Evolutionary conservation across 495 filamentous ascomycete species (phyloP), one percentile per base, ranked within the genome.

Genomic region (Aspergillus ellipticus): DNA sequence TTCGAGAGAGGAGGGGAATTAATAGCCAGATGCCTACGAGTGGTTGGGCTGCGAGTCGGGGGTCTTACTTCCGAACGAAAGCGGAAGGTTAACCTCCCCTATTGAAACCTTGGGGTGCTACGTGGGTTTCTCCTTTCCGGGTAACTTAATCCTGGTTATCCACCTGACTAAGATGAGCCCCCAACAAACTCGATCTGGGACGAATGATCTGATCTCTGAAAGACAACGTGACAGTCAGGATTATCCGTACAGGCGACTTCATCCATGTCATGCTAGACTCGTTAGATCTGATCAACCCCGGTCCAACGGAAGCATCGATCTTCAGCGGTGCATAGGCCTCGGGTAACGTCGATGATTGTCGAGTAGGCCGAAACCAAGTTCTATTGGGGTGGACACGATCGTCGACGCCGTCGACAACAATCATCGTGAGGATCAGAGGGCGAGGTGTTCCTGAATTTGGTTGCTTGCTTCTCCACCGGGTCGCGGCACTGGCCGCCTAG

Each of bases 401-500:
- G 35, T 13, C 35, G 11, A 39, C 4, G 35, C 35, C 47, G 47
- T n/a, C n/a, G n/a, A n/a, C 46, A 49, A 29, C 22, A 29, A 9
- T 22, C 22, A 28, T 42, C 33, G 20, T 53, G 35, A 53, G 19
- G 50, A 53, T 42, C 35, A 3, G 35, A n/a, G 31, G 9, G 13
- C 13, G 31, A 33, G 7, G 9, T 39, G 35, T 39, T 15, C 35
- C 35, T 39, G 28, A 28, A 11, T 31, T 11, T 48, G 51, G 48
- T 41, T 52, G 26, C 35, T 39, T 22, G 22, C 41, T 26, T 29
- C 33, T 53, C 43, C 48, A 26, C 41, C 33, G 11, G 17, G 55
- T 29, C 42, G 42, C 42, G 42, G 42, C 35, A 15, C 35, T 39
- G 6, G 35, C 24, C 24, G 24, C 24, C 24, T 28, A 28, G 4